Evolutionary conservation across 2,329 filamentous ascomycete genomes (phyloP).

Genomic region (Aureobasidium leucospermi): DNA sequence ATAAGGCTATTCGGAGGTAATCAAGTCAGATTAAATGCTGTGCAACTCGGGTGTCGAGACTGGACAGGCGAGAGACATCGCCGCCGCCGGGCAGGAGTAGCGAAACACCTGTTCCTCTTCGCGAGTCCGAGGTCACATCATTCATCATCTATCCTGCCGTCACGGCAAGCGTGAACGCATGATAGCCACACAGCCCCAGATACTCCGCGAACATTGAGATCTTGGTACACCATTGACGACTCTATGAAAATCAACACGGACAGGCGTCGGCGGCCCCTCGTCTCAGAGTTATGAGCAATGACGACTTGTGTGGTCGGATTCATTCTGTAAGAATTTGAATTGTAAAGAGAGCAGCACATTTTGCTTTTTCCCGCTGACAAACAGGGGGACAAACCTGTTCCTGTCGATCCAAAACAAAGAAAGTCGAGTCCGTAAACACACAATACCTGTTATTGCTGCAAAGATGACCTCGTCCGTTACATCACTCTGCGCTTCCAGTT

Average conservation of each 20-base stretch:
- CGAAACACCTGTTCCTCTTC: neutral
- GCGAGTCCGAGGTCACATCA: neutral
- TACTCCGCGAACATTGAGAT: neutral
- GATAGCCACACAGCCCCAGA: slow-evolving; percentile 6
- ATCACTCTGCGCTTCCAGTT: neutral
- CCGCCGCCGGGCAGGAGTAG: neutral
- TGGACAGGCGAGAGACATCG: neutral
- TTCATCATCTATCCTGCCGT: neutral
- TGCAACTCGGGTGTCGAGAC: neutral
- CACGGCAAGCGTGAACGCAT: slow-evolving; percentile 2
- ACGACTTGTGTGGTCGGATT: slow-evolving; percentile 5
- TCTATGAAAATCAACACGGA: neutral
- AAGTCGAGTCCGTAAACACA: slow-evolving; percentile 6
- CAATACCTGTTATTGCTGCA: neutral
- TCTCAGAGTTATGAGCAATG: slow-evolving; percentile 7
- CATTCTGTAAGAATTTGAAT: neutral
- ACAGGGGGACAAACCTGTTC: slow-evolving; percentile 11
- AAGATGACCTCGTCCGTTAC: neutral
- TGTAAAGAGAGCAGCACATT: neutral
- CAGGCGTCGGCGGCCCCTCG: neutral
- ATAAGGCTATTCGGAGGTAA: neutral
- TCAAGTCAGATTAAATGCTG: neutral
- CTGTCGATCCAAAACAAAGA: slow-evolving; percentile 1
- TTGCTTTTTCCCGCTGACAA: slow-evolving; percentile 6
- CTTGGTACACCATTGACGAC: slow-evolving; percentile 9